Conservation (phyloP, 2,329 filamentous ascomycete genomes). For the Aspergillus novofumigatus region DNA sequence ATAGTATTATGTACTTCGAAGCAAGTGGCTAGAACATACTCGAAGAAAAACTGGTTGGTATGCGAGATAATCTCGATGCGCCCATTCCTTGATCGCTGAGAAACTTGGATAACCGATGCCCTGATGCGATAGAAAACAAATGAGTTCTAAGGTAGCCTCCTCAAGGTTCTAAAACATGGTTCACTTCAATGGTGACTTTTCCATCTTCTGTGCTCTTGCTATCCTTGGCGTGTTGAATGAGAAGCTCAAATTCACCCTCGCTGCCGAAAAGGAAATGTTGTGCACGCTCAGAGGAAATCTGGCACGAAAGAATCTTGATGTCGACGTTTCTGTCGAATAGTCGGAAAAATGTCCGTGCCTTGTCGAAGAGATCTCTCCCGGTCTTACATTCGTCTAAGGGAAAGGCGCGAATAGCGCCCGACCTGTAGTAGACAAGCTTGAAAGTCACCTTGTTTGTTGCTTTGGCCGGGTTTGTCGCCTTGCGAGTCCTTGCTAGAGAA, state of each 20-base stretch:
- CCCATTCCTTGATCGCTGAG: neutral
- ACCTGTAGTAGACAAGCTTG: constrained; percentile 14
- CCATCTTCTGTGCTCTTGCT: neutral
- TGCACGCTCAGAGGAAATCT: constrained; percentile 6
- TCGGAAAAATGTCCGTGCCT: constrained; percentile 17
- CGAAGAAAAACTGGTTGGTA: neutral
- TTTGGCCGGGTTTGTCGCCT: neutral
- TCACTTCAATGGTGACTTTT: constrained; percentile 8
- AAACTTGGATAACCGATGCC: neutral
- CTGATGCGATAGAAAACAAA: neutral
- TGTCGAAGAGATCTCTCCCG: constrained; percentile 16
- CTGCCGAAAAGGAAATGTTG: constrained; percentile 18
- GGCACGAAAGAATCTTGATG: constrained; percentile 13
- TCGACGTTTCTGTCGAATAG: constrained; percentile 6
- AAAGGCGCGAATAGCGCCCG: constrained; percentile 12
- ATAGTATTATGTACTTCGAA: neutral
- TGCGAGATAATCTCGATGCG: neutral
- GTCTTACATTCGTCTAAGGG: constrained; percentile 12
- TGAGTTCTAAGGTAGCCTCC: neutral
- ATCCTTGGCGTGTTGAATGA: constrained; percentile 13
- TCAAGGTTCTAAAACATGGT: constrained; percentile 3
- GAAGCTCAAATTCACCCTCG: constrained; percentile 18
- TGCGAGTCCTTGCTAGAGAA: neutral
- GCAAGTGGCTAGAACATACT: neutral
- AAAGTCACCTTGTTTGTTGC: constrained; percentile 8